phyloP scores from a whole-genome alignment of 2,329 filamentous ascomycete species.

The Phoma sp. region DNA sequence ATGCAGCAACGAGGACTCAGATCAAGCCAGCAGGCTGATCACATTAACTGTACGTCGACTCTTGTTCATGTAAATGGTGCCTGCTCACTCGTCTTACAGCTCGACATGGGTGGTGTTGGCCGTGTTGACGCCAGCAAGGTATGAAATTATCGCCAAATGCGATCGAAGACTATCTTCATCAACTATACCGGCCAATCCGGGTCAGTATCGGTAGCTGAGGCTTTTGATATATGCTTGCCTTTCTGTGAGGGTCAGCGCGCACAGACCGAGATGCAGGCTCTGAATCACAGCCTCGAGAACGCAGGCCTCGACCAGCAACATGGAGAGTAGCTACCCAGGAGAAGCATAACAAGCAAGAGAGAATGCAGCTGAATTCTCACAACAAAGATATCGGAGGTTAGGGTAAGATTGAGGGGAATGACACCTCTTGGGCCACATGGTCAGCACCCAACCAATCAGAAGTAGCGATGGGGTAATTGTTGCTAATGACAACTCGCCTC shows the following conservation, averaged over 20 bases:
- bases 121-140: slow-evolving; percentile 4
- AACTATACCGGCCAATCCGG: no score
- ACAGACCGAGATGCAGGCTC: slow-evolving; percentile 3
- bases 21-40: neutral
- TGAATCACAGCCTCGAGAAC: neutral
- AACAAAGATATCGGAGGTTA: neutral
- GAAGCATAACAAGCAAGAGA: neutral
- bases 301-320: neutral
- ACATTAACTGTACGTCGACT: neutral
- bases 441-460: slow-evolving; percentile 11
- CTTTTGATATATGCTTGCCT: neutral
- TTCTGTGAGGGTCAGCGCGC: neutral
- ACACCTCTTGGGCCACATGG: slow-evolving; percentile 16
- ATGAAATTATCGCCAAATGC: neutral
- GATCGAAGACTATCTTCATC: no score
- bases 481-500: slow-evolving; percentile 10
- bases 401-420: slow-evolving; percentile 16
- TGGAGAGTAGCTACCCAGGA: neutral
- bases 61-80: neutral
- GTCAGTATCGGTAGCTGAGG: neutral
- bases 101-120: slow-evolving; percentile 13
- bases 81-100: neutral
- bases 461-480: slow-evolving; percentile 16
- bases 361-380: neutral
- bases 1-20: slow-evolving; percentile 11